Evolutionary conservation across 495 filamentous ascomycete genomes (phyloP).

Genomic region (Letharia columbiana): DNA sequence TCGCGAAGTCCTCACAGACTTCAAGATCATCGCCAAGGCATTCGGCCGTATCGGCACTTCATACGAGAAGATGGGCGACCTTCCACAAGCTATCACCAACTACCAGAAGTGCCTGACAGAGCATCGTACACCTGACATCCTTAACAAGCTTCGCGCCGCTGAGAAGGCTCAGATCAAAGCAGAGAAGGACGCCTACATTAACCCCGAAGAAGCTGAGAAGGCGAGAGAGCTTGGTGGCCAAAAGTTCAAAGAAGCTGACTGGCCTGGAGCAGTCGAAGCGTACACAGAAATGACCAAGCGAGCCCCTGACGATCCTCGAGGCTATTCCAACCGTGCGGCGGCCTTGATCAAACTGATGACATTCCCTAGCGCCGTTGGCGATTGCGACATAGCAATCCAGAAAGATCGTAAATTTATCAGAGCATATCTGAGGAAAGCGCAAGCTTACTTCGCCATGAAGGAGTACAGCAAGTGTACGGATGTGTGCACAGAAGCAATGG

Average conservation of each 20-base stretch:
- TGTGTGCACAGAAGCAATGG: conserved; percentile 69
- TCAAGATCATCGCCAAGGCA: conserved; percentile 92
- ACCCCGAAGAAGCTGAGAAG: conserved; percentile 87
- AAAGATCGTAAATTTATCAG: conserved; percentile 89
- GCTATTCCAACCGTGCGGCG: conserved; percentile 94
- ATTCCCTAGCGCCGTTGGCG: conserved; percentile 85
- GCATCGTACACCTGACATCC: conserved; percentile 89
- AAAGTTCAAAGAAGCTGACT: conserved; percentile 95
- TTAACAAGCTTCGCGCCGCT: conserved; percentile 84
- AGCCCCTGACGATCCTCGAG: conserved; percentile 82
- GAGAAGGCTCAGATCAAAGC: conserved; percentile 78
- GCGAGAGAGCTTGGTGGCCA: conserved; percentile 88
- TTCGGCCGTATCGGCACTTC: conserved; percentile 84
- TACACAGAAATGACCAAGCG: conserved; percentile 98
- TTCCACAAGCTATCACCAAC: conserved; percentile 72
- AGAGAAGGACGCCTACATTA: conserved; percentile 75
- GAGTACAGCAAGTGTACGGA: conserved; percentile 93
- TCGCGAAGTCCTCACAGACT: conserved; percentile 77
- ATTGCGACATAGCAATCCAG: conserved; percentile 86
- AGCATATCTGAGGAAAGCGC: conserved; percentile 89
- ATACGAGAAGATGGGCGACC: conserved; percentile 81
- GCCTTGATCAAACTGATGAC: conserved; percentile 93
- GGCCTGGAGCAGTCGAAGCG: conserved; percentile 89
- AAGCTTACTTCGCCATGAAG: conserved; percentile 90
- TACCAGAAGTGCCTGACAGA: conserved; percentile 92